Base-by-base conservation (phyloP, 257 asterid genomes). In the Knoxia roxburghii region DNA sequence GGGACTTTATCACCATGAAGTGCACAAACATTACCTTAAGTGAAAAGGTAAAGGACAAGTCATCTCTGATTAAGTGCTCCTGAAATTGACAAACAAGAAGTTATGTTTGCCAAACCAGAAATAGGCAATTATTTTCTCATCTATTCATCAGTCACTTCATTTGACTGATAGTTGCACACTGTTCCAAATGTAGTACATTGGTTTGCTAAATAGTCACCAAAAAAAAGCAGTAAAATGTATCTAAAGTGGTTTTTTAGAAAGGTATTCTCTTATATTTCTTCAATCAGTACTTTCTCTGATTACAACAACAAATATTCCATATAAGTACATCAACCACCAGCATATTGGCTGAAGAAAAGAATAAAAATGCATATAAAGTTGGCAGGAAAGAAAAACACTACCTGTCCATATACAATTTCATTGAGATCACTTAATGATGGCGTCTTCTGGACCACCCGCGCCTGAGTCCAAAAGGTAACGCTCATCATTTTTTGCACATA, bases 381-480 rank as follows among this genome's bases (percentile, higher is more conserved):
- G 61, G n/a, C n/a, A 18, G 68, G 53, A 26, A 49, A 64, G n/a
- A 18, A 64, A 56, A 45, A 57, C 23, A 26, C 7, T 77, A 92
- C 98, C 98, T 92, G 98, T 69, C 98, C 98, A 69, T 87, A 89
- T 50, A 89, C 89, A 77, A 91, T 83, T 67, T 80, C 86, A 76
- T 91, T 91, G 79, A 91, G 77, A 76, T 89, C 96, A 78, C 89
- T 91, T 68, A 86, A 71, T 66, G 98, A 91, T 51, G 98, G 96
- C 7, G 95, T 85, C 84, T 85, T 89, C 83, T 87, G 92, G 75
- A 87, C 75, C 46, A 87, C 70, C 52, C 81, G 92, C 48, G 96
- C 96, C 98, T 91, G 83, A 66, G 74, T 67, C 54, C 75, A 61
- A 72, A 40, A 33, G 72, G 20, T 6, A 35, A 67, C 45, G 46